Evolutionary conservation across 1,139 yeast species (phyloP).

Genomic region (Hyphopichia buzzinii): DNA sequence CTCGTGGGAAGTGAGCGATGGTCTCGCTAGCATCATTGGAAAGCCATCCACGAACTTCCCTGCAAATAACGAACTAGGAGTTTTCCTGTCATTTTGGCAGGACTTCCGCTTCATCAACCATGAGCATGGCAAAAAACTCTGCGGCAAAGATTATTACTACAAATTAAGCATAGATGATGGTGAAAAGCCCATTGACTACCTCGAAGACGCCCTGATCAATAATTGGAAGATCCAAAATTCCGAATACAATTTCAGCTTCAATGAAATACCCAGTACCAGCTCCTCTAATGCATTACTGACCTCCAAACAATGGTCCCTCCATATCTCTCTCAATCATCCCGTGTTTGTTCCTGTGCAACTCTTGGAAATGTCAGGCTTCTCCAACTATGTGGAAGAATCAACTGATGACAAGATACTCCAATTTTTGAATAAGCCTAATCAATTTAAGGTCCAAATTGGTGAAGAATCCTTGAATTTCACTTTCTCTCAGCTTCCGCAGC

Average conservation of each 20-base stretch:
- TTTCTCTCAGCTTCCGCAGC: constrained; percentile 7
- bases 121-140: constrained; percentile 9
- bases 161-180: constrained; percentile 3
- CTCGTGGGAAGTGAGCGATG: constrained; percentile 19
- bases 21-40: constrained; percentile 28
- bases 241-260: not conserved
- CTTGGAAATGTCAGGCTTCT: constrained; percentile 30
- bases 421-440: not conserved
- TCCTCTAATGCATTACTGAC: not conserved
- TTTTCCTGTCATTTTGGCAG: constrained; percentile 37
- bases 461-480: constrained; percentile 2
- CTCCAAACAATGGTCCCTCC: constrained; percentile 18
- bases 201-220: not conserved
- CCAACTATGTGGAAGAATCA: constrained; percentile 10
- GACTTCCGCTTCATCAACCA: constrained; percentile 31
- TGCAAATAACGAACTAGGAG: constrained; percentile 25
- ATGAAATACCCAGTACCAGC: not conserved
- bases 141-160: constrained; percentile 3
- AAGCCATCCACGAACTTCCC: constrained; percentile 26
- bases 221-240: constrained; percentile 5
- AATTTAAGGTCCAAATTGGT: not conserved
- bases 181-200: constrained; percentile 1
- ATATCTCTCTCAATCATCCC: constrained; percentile 22
- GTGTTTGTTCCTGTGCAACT: constrained; percentile 27
- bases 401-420: not conserved